Conservation (phyloP, 2,329 filamentous ascomycete species). For the Purpureocillium takamizusanense region DNA sequence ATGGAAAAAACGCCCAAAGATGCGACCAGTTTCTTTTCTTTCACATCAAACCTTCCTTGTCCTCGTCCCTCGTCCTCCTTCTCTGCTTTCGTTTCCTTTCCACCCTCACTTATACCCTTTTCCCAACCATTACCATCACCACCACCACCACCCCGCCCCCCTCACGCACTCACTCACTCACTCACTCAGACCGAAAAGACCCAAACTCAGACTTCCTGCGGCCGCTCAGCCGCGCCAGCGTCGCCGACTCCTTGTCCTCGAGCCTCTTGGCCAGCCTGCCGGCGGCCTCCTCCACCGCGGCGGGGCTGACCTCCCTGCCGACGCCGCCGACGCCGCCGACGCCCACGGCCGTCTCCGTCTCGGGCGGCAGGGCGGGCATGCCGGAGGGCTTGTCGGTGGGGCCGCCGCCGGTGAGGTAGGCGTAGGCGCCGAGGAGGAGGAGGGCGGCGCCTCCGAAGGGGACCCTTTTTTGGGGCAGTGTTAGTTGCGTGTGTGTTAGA, state of each 20-base stretch:
- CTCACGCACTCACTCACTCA: background rate
- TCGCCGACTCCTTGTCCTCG: conserved; percentile 12
- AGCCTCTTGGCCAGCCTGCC: conserved; percentile 8
- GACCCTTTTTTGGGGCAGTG: too few relatives aligned
- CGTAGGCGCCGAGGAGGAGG: conserved; percentile 14
- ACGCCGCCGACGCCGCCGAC: conserved; percentile 6
- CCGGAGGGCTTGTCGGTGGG: background rate
- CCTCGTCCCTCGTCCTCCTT: too few relatives aligned
- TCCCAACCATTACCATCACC: too few relatives aligned
- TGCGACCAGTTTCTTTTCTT: too few relatives aligned
- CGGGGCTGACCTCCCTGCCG: background rate
- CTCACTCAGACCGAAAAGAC: conserved; percentile 18
- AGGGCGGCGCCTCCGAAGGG: conserved; percentile 18
- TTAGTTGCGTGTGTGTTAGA: too few relatives aligned
- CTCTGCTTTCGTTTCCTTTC: too few relatives aligned
- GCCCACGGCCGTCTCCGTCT: conserved; percentile 7
- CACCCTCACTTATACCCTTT: too few relatives aligned
- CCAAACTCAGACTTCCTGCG: conserved; percentile 18
- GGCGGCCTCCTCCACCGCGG: background rate
- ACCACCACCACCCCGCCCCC: too few relatives aligned
- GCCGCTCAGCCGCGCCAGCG: conserved; percentile 20
- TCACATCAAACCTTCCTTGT: too few relatives aligned
- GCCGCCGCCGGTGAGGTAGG: conserved; percentile 15
- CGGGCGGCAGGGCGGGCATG: conserved; percentile 1
- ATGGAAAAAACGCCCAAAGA: too few relatives aligned